A percentile compares a stretch with the other conserved stretches of the same genome.
Conservation (phyloP, 352 stramenopile species). For the Nothophytophthora sp. region DNA sequence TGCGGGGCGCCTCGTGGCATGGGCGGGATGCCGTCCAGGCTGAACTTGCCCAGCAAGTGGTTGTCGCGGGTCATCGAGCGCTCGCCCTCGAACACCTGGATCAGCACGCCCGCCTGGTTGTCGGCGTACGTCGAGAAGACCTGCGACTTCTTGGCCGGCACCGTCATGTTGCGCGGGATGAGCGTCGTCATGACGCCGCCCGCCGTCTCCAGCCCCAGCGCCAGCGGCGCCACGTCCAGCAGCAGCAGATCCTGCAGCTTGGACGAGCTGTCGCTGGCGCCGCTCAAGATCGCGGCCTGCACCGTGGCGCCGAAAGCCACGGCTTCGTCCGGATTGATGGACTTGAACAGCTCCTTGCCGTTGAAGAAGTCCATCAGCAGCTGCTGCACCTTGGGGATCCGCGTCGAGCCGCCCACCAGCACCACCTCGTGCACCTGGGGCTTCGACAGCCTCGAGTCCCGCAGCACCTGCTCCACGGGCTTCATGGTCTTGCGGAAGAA, state of each 20-base stretch:
- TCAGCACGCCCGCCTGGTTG: constrained; percentile 79
- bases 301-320: constrained; percentile 71
- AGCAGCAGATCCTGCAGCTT: constrained; percentile 82
- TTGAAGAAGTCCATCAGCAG: constrained; percentile 51
- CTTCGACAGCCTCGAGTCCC: constrained; percentile 85
- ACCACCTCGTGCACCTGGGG: constrained; percentile 68
- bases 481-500: constrained; percentile 90
- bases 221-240: constrained; percentile 84
- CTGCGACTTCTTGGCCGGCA: constrained; percentile 78
- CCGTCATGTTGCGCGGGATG: constrained; percentile 83
- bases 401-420: constrained; percentile 64
- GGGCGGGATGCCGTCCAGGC: constrained; percentile 73
- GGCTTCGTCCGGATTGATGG: constrained; percentile 74
- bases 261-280: constrained; percentile 65
- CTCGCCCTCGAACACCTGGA: constrained; percentile 91
- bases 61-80: constrained; percentile 93
- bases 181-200: constrained; percentile 86
- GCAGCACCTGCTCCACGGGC: constrained; percentile 81
- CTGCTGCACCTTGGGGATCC: constrained; percentile 59
- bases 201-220: constrained; percentile 77
- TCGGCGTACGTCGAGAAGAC: constrained; percentile 82
- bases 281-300: constrained; percentile 51
- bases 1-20: constrained; percentile 83
- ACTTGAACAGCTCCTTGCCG: constrained; percentile 57
- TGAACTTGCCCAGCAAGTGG: constrained; percentile 82